Evolutionary conservation across 1,284 basidiomycete genomes (phyloP).

Genomic region (Leccinum solheimii): DNA sequence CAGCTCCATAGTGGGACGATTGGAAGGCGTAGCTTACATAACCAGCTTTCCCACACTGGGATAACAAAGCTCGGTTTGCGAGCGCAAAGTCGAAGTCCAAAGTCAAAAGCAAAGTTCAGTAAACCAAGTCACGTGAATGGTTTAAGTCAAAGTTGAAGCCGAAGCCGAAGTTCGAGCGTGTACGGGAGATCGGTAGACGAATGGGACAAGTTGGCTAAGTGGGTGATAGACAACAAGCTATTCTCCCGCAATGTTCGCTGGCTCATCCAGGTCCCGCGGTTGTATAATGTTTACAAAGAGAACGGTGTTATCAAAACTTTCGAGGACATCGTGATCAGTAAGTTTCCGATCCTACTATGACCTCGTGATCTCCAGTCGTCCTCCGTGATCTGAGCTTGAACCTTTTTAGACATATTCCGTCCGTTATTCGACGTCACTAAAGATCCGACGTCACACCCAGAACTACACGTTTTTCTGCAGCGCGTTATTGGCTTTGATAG

Average conservation of each 20-base stretch:
- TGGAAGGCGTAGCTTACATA: too few species aligned
- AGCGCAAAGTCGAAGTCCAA: too few species aligned
- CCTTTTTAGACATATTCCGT: slow-evolving; percentile 77
- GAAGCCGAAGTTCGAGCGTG: slow-evolving; percentile 54
- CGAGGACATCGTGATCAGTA: slow-evolving; percentile 89
- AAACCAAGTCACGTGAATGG: too few species aligned
- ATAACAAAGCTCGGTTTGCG: too few species aligned
- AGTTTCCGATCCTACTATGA: slow-evolving; percentile 33
- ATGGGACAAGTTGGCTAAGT: slow-evolving; percentile 98
- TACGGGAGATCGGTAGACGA: slow-evolving; percentile 83
- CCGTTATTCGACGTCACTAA: slow-evolving; percentile 97
- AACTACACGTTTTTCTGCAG: slow-evolving; percentile 94
- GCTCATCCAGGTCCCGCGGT: slow-evolving; percentile 94
- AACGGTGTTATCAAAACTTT: slow-evolving; percentile 86
- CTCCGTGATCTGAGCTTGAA: slow-evolving; percentile 2
- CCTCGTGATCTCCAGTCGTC: background rate
- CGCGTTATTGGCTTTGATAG: slow-evolving; percentile 96
- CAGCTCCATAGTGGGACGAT: too few species aligned
- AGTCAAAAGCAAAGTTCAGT: too few species aligned
- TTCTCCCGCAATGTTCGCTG: slow-evolving; percentile 97
- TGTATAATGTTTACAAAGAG: slow-evolving; percentile 96
- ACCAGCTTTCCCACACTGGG: too few species aligned
- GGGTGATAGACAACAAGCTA: slow-evolving; percentile 93
- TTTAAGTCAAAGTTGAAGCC: too few species aligned
- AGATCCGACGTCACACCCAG: slow-evolving; percentile 87